These are phyloP conservation scores for Cryphonectria japonica DNA, from an alignment of 2,329 filamentous ascomycete species.

Conservation along the genomic window DNA sequence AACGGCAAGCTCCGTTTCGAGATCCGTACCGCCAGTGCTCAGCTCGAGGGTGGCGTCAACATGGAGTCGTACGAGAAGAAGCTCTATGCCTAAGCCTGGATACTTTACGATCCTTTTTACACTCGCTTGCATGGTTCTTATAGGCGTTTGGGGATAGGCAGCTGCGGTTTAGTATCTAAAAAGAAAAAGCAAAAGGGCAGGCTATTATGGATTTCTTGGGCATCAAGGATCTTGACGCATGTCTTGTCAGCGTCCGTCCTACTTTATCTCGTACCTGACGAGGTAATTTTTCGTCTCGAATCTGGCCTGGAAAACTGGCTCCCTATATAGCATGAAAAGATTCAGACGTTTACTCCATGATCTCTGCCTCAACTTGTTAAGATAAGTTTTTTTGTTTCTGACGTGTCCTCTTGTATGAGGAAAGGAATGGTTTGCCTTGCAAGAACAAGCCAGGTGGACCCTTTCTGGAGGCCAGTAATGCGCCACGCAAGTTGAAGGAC, in stretches of 20 bases:
- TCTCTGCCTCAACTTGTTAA: neutral
- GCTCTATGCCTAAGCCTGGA: slow-evolving; percentile 75
- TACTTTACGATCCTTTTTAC: neutral
- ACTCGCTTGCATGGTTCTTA: slow-evolving; percentile 19
- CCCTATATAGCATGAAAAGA: neutral
- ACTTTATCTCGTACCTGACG: slow-evolving; percentile 7
- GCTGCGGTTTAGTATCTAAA: slow-evolving; percentile 20
- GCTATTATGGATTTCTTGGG: slow-evolving; percentile 17
- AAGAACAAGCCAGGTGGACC: too few relatives aligned
- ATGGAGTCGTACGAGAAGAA: slow-evolving; percentile 99
- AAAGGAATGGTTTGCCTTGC: too few relatives aligned
- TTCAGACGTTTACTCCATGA: neutral
- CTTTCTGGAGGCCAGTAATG: too few relatives aligned
- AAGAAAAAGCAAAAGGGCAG: slow-evolving; percentile 5
- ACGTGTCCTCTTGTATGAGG: too few relatives aligned
- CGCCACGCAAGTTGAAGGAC: too few relatives aligned
- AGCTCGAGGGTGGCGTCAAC: slow-evolving; percentile 96
- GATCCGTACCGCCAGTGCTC: slow-evolving; percentile 89
- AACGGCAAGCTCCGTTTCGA: slow-evolving; percentile 86
- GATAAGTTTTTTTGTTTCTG: too few relatives aligned
- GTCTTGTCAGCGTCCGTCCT: neutral
- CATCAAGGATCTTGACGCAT: neutral
- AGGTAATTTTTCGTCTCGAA: neutral
- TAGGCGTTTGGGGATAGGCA: slow-evolving; percentile 24
- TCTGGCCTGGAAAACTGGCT: neutral